These are phyloP conservation scores for Epichloe typhina DNA, from an alignment of 2,329 filamentous ascomycete species.

Conservation along the genomic window DNA sequence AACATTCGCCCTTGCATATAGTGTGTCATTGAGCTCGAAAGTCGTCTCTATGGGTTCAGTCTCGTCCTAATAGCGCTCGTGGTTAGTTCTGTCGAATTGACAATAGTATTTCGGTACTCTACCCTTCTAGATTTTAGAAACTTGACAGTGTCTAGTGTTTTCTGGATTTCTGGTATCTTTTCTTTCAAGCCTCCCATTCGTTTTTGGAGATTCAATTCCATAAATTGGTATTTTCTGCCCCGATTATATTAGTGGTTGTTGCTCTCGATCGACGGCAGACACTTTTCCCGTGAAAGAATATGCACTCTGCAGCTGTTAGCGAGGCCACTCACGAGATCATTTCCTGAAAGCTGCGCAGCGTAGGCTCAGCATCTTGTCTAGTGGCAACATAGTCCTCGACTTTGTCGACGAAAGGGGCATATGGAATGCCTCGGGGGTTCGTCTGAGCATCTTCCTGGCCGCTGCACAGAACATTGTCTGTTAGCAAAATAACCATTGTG, in stretches of 20 bases:
- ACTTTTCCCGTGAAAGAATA: background rate
- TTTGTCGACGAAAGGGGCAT: conserved; percentile 74
- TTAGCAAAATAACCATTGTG: background rate
- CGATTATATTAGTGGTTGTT: conserved; percentile 3
- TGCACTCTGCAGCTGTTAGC: background rate
- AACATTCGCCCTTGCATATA: conserved; percentile 79
- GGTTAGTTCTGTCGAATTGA: background rate
- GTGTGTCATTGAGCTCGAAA: conserved; percentile 92
- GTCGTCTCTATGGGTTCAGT: conserved; percentile 73
- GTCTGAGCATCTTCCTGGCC: conserved; percentile 41
- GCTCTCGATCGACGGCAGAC: background rate
- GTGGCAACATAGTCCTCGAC: conserved; percentile 79
- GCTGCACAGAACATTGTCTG: conserved; percentile 6
- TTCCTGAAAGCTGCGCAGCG: conserved; percentile 74
- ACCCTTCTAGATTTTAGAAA: conserved; percentile 72
- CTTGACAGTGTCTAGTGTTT: conserved; percentile 81
- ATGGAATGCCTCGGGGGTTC: conserved; percentile 69
- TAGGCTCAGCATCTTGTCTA: conserved; percentile 65
- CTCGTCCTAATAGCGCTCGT: conserved; percentile 24
- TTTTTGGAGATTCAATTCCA: conserved; percentile 87
- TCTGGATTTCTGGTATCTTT: conserved; percentile 94
- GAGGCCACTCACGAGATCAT: conserved; percentile 66
- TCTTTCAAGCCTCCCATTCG: conserved; percentile 71
- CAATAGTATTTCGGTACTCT: conserved; percentile 5
- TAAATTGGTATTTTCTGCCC: conserved; percentile 93